These are phyloP conservation scores for apple (Malus domestica) DNA, from an alignment of 306 rosid genomes.

Conservation along the genomic window ASM211411v1 NC_041802.1:2946501-2947000, in stretches of 20 bases:
- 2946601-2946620: constrained; percentile 31
- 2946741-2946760: constrained; percentile 38
- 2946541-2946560: constrained; percentile 30
- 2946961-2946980: constrained; percentile 40
- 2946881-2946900: too few relatives aligned
- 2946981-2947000: constrained; percentile 37
- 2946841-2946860: neutral
- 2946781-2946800: constrained; percentile 13
- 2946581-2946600: constrained; percentile 28
- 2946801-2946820: neutral
- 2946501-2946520: constrained; percentile 39
- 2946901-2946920: neutral
- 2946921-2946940: constrained; percentile 15
- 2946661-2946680: constrained; percentile 27
- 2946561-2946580: constrained; percentile 40
- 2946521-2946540: constrained; percentile 30
- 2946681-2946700: constrained; percentile 27
- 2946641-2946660: constrained; percentile 32
- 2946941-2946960: constrained; percentile 30
- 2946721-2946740: constrained; percentile 36
- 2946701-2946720: constrained; percentile 23
- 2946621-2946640: constrained; percentile 33
- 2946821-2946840: neutral
- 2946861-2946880: neutral
- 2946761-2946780: constrained; percentile 41